Conservation (phyloP, 2,329 filamentous ascomycete genomes). For the Periconia digitata region DNA sequence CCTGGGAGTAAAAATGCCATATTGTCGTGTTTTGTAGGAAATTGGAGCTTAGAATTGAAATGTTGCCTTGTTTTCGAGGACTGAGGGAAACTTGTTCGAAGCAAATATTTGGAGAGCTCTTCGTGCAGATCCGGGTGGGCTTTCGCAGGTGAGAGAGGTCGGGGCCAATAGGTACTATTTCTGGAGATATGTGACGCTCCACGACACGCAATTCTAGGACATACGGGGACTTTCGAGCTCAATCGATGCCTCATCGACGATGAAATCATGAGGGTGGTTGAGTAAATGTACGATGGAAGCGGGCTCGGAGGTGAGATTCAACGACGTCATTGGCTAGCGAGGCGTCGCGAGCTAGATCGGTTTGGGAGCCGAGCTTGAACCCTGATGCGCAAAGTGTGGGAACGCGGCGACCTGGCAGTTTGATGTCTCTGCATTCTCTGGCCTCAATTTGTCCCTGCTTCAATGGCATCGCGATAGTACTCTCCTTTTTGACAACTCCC, state of each 20-base stretch:
- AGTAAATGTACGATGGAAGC: background rate
- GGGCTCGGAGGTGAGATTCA: conserved; percentile 5
- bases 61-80: background rate
- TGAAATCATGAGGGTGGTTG: conserved; percentile 14
- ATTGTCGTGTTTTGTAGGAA: conserved; percentile 3
- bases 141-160: too few species aligned
- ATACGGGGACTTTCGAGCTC: background rate
- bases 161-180: background rate
- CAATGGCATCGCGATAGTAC: conserved; percentile 1
- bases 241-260: conserved; percentile 12
- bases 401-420: conserved; percentile 4
- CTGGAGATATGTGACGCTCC: background rate
- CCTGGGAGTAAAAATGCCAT: conserved; percentile 47
- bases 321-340: conserved; percentile 40
- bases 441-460: background rate
- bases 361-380: conserved; percentile 28
- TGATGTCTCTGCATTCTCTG: conserved; percentile 2
- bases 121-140: background rate
- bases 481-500: background rate
- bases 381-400: conserved; percentile 21
- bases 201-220: background rate
- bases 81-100: background rate
- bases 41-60: background rate
- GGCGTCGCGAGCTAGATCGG: conserved; percentile 13
- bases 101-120: conserved; percentile 3